phyloP scores from a whole-genome alignment of 73 alveolate genomes.

The Durusdinium trenchii region DNA sequence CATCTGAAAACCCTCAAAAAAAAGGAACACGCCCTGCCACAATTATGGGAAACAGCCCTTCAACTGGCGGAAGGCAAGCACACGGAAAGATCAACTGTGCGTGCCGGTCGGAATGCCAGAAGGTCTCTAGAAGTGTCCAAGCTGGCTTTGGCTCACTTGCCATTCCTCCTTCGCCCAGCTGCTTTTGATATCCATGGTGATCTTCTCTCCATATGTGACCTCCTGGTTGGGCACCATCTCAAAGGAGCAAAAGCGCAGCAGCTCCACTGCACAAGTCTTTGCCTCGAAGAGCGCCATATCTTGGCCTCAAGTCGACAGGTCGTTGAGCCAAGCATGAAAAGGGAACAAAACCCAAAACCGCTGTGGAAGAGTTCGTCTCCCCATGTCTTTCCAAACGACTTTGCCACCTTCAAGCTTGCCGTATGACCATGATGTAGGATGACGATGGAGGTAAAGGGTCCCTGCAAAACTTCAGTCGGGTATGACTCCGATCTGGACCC shows the following conservation, averaged over 20 bases:
- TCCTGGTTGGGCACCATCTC: slow-evolving; percentile 4
- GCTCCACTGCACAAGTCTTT: background rate
- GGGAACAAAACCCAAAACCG: background rate
- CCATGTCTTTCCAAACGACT: background rate
- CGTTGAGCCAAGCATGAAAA: background rate
- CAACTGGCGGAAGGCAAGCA: background rate
- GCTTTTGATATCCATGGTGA: background rate
- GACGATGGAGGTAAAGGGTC: no score
- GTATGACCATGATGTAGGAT: no score
- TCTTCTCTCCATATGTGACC: background rate
- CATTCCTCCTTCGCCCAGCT: slow-evolving; percentile 7
- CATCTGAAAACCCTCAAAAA: no score
- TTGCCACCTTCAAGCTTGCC: no score
- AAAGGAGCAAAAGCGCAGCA: background rate
- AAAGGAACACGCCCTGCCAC: background rate
- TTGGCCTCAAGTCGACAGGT: background rate
- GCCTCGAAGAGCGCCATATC: slow-evolving; percentile 52
- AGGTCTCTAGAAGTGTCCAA: background rate
- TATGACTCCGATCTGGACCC: no score
- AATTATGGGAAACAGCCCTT: no score
- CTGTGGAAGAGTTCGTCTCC: background rate
- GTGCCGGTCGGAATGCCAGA: background rate
- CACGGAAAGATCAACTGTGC: no score
- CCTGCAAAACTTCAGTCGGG: no score
- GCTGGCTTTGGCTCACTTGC: background rate